Conservation (phyloP, 2,329 filamentous ascomycete species). For the Ilyonectria mors-panacis region DNA sequence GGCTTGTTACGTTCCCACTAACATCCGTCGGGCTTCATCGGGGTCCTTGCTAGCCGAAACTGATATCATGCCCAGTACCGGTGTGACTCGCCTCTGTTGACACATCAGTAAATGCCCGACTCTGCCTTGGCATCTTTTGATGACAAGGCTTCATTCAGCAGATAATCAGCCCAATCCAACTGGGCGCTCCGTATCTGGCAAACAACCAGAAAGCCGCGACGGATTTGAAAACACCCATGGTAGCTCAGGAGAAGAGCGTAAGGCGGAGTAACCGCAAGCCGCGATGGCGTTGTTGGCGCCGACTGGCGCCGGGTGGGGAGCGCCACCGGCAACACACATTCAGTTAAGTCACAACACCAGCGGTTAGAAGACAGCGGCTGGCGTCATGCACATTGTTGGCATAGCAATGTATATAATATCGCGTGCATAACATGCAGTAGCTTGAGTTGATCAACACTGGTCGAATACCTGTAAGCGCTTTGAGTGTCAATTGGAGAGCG, state of each 20-base stretch:
- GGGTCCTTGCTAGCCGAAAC: no score
- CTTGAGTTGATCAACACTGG: no score
- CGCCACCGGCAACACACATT: background rate
- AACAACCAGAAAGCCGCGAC: background rate
- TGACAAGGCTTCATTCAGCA: no score
- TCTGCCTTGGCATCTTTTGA: no score
- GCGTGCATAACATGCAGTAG: background rate
- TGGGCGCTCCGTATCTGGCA: background rate
- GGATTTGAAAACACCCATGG: background rate
- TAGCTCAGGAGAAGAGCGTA: conserved; percentile 5
- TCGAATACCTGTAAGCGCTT: background rate
- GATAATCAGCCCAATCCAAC: background rate
- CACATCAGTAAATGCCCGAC: no score
- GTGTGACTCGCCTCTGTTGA: no score
- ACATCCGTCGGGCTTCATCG: no score
- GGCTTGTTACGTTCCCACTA: no score
- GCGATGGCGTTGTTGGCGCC: conserved; percentile 5
- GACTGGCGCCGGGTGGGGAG: background rate
- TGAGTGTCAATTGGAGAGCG: background rate
- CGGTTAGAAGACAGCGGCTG: background rate
- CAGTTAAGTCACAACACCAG: background rate
- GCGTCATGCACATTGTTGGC: background rate
- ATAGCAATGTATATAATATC: background rate
- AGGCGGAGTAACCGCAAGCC: background rate
- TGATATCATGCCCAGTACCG: no score